These are phyloP conservation scores for Botryobasidium botryosum DNA, from an alignment of 768 basidiomycete species.

Conservation along the genomic window DNA sequence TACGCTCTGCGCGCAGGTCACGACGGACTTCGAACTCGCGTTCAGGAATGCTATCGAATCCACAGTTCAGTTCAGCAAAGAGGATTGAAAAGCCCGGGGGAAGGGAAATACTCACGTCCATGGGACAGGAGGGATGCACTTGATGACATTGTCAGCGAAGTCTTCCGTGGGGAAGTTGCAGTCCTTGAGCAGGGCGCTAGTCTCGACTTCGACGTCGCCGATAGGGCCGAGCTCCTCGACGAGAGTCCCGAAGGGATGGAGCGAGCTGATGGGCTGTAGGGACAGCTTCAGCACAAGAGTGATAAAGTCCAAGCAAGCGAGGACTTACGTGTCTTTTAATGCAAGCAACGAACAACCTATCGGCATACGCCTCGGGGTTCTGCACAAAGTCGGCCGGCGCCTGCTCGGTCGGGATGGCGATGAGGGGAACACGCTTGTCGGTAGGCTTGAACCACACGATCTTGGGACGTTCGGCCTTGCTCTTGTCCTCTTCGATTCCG, in stretches of 20 bases:
- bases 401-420: slow-evolving; percentile 98
- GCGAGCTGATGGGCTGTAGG: slow-evolving; percentile 70
- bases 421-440: slow-evolving; percentile 95
- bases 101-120: slow-evolving; percentile 53
- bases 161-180: slow-evolving; percentile 99
- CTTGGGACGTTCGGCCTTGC: slow-evolving; percentile 79
- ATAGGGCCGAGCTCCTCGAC: slow-evolving; percentile 97
- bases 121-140: slow-evolving; percentile 89
- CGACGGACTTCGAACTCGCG: slow-evolving; percentile 74
- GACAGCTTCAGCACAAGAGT: slow-evolving; percentile 14
- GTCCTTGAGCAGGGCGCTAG: slow-evolving; percentile 91
- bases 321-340: slow-evolving; percentile 89
- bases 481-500: slow-evolving; percentile 54
- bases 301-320: slow-evolving; percentile 24
- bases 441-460: slow-evolving; percentile 99
- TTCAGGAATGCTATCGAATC: slow-evolving; percentile 53
- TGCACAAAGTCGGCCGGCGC: slow-evolving; percentile 93
- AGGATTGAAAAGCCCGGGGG: not conserved
- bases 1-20: slow-evolving; percentile 67
- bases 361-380: slow-evolving; percentile 76
- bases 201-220: slow-evolving; percentile 97
- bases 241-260: slow-evolving; percentile 96
- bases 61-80: slow-evolving; percentile 9
- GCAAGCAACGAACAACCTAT: slow-evolving; percentile 90
- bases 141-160: slow-evolving; percentile 85